phyloP scores from a whole-genome alignment of 345 rosid species.

The Eucalyptus regnans region DNA sequence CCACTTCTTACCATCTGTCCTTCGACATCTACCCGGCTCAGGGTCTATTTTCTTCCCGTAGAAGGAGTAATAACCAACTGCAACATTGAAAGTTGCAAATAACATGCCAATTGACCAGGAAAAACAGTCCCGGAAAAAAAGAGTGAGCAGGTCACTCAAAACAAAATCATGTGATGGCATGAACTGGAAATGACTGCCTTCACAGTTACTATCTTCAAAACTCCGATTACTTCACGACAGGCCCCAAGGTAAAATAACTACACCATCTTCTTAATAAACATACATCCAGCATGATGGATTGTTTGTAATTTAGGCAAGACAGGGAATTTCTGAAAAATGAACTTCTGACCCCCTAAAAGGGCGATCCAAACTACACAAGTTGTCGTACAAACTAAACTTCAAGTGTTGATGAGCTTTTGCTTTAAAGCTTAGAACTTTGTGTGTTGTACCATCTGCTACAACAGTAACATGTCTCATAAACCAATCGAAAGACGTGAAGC shows the following conservation, averaged over 20 bases:
- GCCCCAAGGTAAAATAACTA: neutral
- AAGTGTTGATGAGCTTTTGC: neutral
- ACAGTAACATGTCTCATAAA: neutral
- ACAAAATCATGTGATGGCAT: neutral
- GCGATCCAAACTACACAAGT: neutral
- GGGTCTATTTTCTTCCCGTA: constrained; percentile 70
- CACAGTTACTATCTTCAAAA: neutral
- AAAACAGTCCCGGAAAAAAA: neutral
- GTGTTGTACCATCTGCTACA: neutral
- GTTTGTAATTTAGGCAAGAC: neutral
- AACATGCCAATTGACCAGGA: neutral
- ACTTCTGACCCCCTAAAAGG: neutral
- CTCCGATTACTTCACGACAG: neutral
- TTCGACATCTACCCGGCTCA: constrained; percentile 79
- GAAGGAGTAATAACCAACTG: constrained; percentile 21
- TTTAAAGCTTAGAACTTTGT: neutral
- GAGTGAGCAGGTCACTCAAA: neutral
- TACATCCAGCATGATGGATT: neutral
- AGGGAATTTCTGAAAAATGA: neutral
- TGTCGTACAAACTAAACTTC: neutral
- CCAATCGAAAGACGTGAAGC: neutral
- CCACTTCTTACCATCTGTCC: constrained; percentile 92
- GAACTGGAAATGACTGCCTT: neutral
- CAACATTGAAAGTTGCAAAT: neutral
- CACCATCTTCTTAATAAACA: neutral